Percentiles rank a stretch among this genome's conserved stretches.
Evolutionary conservation across 768 basidiomycete genomes (phyloP).

Genomic region (Cubamyces sp.): DNA sequence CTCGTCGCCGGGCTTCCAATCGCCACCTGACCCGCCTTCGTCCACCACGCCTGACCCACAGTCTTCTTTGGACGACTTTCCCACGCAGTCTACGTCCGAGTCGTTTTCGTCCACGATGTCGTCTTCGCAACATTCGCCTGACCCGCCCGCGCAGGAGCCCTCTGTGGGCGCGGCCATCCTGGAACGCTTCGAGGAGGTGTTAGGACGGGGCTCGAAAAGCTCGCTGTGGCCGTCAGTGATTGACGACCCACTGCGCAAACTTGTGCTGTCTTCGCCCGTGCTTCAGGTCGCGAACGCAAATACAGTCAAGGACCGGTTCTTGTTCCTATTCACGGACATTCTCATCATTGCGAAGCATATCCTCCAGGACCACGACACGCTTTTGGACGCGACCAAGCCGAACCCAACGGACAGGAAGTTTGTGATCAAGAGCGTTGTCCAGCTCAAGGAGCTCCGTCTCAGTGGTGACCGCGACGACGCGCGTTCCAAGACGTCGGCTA

Average conservation of each 20-base stretch:
- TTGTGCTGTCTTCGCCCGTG: constrained; percentile 83
- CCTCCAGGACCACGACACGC: constrained; percentile 64
- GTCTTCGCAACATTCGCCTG: constrained; percentile 67
- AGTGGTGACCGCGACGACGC: constrained; percentile 69
- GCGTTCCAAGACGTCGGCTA: constrained; percentile 47
- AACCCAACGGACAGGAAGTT: constrained; percentile 72
- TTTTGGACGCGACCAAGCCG: constrained; percentile 60
- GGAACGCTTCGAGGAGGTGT: constrained; percentile 70
- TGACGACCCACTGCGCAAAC: constrained; percentile 85
- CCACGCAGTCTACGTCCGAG: constrained; percentile 68
- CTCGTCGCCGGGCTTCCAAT: constrained; percentile 32
- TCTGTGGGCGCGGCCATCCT: constrained; percentile 58
- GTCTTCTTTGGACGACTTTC: constrained; percentile 75
- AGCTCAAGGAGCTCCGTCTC: constrained; percentile 70
- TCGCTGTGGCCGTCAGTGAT: constrained; percentile 64
- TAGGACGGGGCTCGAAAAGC: constrained; percentile 63
- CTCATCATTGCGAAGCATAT: constrained; percentile 93
- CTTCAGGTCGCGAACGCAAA: constrained; percentile 93
- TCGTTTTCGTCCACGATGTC: constrained; percentile 64
- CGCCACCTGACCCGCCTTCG: constrained; percentile 56
- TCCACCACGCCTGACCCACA: constrained; percentile 79
- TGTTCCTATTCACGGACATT: constrained; percentile 97
- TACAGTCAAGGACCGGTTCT: constrained; percentile 93
- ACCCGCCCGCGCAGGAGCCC: constrained; percentile 38
- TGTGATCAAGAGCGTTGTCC: constrained; percentile 88